Percentiles rank a stretch among this genome's conserved stretches.
Evolutionary conservation across 1,139 yeast genomes (phyloP).

Genomic region (Candida frijolesensis): DNA sequence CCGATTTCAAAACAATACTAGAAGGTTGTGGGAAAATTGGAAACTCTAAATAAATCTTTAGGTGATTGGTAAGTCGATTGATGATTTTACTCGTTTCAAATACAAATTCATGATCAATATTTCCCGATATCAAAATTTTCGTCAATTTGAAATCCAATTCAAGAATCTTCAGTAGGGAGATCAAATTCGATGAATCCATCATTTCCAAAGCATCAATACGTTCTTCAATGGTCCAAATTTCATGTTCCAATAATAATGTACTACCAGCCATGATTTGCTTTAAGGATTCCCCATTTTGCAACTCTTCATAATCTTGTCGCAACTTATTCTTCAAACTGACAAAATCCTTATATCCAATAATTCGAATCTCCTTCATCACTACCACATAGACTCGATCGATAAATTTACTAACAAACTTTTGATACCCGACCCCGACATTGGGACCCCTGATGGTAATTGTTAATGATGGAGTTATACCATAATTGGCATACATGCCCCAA

Average conservation of each 20-base stretch:
- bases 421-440: constrained; percentile 38
- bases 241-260: constrained; percentile 53
- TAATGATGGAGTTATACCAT: constrained; percentile 52
- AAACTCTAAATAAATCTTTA: constrained; percentile 4
- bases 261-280: constrained; percentile 48
- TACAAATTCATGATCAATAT: constrained; percentile 22
- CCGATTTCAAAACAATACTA: constrained; percentile 37
- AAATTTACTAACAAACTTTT: constrained; percentile 26
- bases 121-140: constrained; percentile 54
- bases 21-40: constrained; percentile 18
- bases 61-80: constrained; percentile 19
- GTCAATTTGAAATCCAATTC: constrained; percentile 26
- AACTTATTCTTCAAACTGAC: constrained; percentile 46
- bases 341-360: constrained; percentile 32
- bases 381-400: constrained; percentile 21
- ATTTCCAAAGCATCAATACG: constrained; percentile 42
- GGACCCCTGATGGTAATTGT: constrained; percentile 54
- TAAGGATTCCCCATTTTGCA: constrained; percentile 42
- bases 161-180: constrained; percentile 24
- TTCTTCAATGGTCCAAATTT: constrained; percentile 52
- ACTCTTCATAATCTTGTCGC: constrained; percentile 42
- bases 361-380: constrained; percentile 11
- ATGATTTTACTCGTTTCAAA: constrained; percentile 18
- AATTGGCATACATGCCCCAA: constrained; percentile 56
- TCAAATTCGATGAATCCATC: constrained; percentile 23